Evolutionary conservation across 768 basidiomycete genomes (phyloP), one percentile per base, ranked within the genome.

Genomic region (Coprinellus micaceus): DNA sequence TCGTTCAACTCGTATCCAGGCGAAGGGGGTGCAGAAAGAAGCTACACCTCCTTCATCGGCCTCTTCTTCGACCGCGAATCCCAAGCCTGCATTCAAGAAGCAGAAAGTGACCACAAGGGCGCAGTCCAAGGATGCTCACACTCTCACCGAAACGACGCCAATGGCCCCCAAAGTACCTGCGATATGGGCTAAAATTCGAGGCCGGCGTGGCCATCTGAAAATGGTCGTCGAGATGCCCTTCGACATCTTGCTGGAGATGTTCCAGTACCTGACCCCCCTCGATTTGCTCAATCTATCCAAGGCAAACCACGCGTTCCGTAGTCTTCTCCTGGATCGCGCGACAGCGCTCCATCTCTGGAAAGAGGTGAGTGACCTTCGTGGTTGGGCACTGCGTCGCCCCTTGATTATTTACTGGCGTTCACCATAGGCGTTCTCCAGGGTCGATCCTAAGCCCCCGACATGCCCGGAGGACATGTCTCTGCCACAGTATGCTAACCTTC

Each of bases 271-370:
- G 9, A 57, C 70, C 22, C 76, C 77, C 19, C 22, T 63, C 13
- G 77, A 80, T 58, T 62, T 80, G 11, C 64, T 81, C n/a, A 63
- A 67, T 52, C 65, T 80, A 5, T 71, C 74, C 0, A 62, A 73
- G 46, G 69, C 76, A 1, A 72, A 64, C 30, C 73, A 74, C 60
- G 62, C 57, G 0, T 62, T 79, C 37, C 70, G 74, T 12, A 53
- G 52, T 2, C 66, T 77, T 5, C 61, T 79, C 24, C 59, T 72
- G 52, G 58, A 60, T 12, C 61, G 60, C n/a, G 41, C 53, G 4
- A 58, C 66, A 2, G 59, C 60, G 0, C 36, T 54, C 11, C 57
- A 37, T 29, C 25, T 76, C 0, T 80, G 77, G 77, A 69, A 68
- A 13, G 33, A 59, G 26, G 52, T 24, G 70, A 69, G 52, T 10